Evolutionary conservation across 257 asterid species (phyloP).

Genomic region (Fraxinus quadrangulata): DNA sequence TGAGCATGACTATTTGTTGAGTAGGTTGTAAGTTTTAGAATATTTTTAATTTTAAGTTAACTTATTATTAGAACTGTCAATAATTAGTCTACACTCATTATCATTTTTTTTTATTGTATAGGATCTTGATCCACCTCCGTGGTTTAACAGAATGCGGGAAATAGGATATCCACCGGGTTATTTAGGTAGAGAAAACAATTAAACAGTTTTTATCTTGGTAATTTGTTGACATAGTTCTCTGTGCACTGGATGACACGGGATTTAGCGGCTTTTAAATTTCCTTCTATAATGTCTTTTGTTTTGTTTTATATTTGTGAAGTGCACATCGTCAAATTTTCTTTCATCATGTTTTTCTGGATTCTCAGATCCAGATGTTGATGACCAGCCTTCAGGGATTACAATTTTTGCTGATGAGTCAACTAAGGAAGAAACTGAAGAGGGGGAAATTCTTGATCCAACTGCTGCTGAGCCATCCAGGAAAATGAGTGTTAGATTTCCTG

Average conservation of each 20-base stretch:
- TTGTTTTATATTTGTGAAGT: not conserved
- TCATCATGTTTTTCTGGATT: conserved; percentile 12
- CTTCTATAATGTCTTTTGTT: not conserved
- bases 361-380: conserved; percentile 56
- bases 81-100: not conserved
- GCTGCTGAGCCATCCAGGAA: conserved; percentile 40
- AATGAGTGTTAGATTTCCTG: conserved; percentile 81
- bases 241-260: not conserved
- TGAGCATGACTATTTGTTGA: not conserved
- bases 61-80: conserved; percentile 1
- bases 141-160: conserved; percentile 98
- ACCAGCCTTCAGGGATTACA: conserved; percentile 90
- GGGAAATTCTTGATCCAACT: conserved; percentile 57
- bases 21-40: not conserved
- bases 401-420: conserved; percentile 68
- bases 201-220: not conserved
- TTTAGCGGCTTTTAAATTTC: not conserved
- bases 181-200: conserved; percentile 56
- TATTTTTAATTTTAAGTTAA: not conserved
- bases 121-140: conserved; percentile 99
- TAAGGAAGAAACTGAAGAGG: conserved; percentile 63
- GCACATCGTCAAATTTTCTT: not conserved
- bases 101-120: conserved; percentile 34
- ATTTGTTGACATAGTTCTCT: not conserved
- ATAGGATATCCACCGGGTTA: conserved; percentile 97